These are phyloP conservation scores for Macrophomina pseudophaseolina DNA, from an alignment of 2,329 filamentous ascomycete species.

Conservation along the genomic window DNA sequence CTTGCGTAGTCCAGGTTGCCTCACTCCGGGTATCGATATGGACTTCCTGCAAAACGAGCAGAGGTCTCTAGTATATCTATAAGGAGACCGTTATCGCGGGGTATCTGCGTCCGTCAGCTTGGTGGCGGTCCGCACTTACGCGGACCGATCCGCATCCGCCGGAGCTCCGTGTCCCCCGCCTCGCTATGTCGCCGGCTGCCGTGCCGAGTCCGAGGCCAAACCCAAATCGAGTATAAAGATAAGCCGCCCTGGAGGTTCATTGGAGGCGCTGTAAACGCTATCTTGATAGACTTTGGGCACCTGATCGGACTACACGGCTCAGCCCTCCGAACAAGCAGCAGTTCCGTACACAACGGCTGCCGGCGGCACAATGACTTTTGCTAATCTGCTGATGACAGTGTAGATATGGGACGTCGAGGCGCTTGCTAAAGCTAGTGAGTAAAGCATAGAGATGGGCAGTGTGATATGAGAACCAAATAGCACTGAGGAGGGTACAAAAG, in stretches of 20 bases:
- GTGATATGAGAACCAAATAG: too few relatives aligned
- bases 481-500: too few relatives aligned
- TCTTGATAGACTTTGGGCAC: neutral
- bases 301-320: neutral
- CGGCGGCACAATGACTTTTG: neutral
- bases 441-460: too few relatives aligned
- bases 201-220: neutral
- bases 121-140: neutral
- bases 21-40: too few relatives aligned
- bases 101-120: neutral
- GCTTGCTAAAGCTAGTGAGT: too few relatives aligned
- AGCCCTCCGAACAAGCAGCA: too few relatives aligned
- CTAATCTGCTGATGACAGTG: too few relatives aligned
- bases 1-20: neutral
- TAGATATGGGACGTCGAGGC: too few relatives aligned
- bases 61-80: neutral
- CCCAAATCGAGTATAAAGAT: neutral
- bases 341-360: neutral
- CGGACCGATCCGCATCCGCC: constrained; percentile 17
- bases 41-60: neutral
- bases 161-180: neutral
- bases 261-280: neutral
- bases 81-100: neutral
- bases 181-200: neutral
- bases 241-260: neutral